These are phyloP conservation scores for Auriscalpium vulgare DNA, from an alignment of 768 basidiomycete genomes.

Conservation along the genomic window DNA sequence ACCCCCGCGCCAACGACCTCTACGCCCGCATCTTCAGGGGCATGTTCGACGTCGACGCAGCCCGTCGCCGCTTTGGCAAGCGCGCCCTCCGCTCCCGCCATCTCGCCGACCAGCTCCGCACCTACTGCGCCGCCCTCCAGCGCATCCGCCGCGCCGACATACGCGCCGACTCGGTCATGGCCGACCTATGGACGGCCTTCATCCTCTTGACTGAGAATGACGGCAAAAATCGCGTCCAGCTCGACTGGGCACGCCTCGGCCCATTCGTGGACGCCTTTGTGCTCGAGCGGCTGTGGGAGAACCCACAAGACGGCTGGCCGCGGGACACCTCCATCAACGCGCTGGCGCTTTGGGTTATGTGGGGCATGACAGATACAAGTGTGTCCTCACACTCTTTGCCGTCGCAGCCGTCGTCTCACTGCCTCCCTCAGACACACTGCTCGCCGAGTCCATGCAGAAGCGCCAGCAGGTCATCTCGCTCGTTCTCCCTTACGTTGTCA, in stretches of 20 bases:
- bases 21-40: constrained; percentile 45
- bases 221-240: constrained; percentile 52
- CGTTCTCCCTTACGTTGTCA: constrained; percentile 17
- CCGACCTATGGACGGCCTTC: constrained; percentile 41
- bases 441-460: constrained; percentile 18
- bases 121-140: constrained; percentile 26
- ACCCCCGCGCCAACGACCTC: constrained; percentile 28
- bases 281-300: constrained; percentile 38
- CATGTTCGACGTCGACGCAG: constrained; percentile 50
- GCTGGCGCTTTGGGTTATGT: constrained; percentile 55
- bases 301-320: constrained; percentile 45
- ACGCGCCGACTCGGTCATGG: constrained; percentile 16
- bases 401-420: not conserved
- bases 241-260: constrained; percentile 42
- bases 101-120: constrained; percentile 33
- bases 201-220: constrained; percentile 62
- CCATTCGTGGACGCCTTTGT: constrained; percentile 38
- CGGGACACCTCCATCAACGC: constrained; percentile 39
- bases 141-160: constrained; percentile 26
- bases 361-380: constrained; percentile 52
- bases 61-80: constrained; percentile 41
- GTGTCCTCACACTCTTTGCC: constrained; percentile 15
- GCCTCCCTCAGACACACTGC: constrained; percentile 19
- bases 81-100: constrained; percentile 27
- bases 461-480: constrained; percentile 23